phyloP scores from a whole-genome alignment of 1,284 basidiomycete species.

The Mycosarcoma maydis region DNA sequence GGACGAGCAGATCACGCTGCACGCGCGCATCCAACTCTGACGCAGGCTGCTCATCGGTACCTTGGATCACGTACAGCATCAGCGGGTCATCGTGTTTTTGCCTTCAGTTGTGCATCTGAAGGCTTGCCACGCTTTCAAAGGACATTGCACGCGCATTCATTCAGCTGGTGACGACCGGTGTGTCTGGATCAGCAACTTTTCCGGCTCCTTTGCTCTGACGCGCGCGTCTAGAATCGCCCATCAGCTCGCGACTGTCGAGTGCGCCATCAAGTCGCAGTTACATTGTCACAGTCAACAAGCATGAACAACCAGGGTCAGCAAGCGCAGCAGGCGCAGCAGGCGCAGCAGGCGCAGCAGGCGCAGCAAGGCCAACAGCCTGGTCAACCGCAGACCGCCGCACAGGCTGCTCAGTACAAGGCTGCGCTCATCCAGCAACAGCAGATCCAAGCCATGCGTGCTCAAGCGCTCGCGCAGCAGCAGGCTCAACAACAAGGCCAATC shows the following conservation, averaged over 20 bases:
- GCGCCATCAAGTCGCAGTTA: not conserved
- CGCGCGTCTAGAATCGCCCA: no score
- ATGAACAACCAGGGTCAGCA: conserved; percentile 37
- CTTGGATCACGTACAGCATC: no score
- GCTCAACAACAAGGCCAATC: conserved; percentile 35
- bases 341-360: no score
- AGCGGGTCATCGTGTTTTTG: no score
- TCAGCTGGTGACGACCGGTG: no score
- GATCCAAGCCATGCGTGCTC: conserved; percentile 44
- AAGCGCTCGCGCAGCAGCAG: conserved; percentile 40
- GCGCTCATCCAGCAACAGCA: conserved; percentile 52
- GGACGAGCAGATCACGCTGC: conserved; percentile 9
- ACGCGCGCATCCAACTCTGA: conserved; percentile 15
- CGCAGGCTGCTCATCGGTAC: no score
- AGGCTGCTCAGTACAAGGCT: conserved; percentile 45
- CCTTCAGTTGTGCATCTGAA: not conserved
- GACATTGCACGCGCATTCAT: not conserved
- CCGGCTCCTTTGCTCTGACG: no score
- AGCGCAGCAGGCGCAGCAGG: no score
- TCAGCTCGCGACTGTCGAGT: not conserved
- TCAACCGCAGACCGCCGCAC: conserved; percentile 25
- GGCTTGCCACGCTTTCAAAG: not conserved
- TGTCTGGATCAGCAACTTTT: no score
- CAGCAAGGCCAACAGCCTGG: conserved; percentile 28
- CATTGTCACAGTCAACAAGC: not conserved